A percentile compares a stretch with the other conserved stretches of the same genome.
Conservation (phyloP, 768 basidiomycete species). For the Leccinum variicolor region DNA sequence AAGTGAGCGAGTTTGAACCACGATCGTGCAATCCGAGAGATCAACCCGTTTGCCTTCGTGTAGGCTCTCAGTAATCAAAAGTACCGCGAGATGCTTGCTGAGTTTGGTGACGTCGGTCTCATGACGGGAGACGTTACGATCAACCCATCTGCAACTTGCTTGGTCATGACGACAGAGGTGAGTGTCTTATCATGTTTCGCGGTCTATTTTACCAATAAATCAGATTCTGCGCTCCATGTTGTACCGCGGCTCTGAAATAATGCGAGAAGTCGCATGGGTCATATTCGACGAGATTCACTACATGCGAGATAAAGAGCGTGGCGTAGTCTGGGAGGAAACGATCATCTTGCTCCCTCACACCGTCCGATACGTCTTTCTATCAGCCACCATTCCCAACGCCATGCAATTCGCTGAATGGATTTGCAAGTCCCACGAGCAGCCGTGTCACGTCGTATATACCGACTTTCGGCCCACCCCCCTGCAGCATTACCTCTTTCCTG, state of each 20-base stretch:
- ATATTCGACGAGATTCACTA: conserved; percentile 99
- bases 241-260: conserved; percentile 97
- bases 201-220: background rate
- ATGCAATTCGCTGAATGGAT: conserved; percentile 99
- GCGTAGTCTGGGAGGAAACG: conserved; percentile 99
- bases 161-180: conserved; percentile 99
- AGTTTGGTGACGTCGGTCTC: conserved; percentile 96
- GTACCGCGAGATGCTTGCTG: conserved; percentile 95
- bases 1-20: conserved; percentile 55
- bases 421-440: conserved; percentile 93
- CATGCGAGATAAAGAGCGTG: conserved; percentile 99
- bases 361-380: conserved; percentile 97
- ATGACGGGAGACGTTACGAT: conserved; percentile 99
- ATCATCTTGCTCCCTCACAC: conserved; percentile 96
- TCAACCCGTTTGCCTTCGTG: conserved; percentile 17
- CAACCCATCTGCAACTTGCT: conserved; percentile 92
- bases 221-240: conserved; percentile 99
- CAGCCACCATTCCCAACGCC: conserved; percentile 98
- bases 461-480: conserved; percentile 98
- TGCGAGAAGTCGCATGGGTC: conserved; percentile 99
- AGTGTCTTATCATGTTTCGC: background rate
- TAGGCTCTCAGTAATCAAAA: conserved; percentile 99
- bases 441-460: conserved; percentile 98
- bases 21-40: conserved; percentile 10
- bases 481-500: conserved; percentile 97